Conservation (phyloP, 139 green algal species). For the Ulvella scutata region DNA sequence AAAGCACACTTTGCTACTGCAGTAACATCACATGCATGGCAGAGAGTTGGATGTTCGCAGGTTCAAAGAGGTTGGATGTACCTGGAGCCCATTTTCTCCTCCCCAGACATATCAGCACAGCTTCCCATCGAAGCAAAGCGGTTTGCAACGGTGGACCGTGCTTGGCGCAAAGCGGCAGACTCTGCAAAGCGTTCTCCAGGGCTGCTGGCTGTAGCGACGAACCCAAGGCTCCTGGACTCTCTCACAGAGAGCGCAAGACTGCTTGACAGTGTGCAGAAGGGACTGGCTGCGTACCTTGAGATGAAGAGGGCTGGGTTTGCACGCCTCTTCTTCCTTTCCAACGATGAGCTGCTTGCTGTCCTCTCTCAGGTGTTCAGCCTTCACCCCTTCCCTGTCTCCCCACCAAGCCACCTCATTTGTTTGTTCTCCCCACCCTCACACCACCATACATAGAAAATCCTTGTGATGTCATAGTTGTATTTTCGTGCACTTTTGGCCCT, state of each 20-base stretch:
- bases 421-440: no score
- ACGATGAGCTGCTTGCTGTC: constrained; percentile 62
- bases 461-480: no score
- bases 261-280: constrained; percentile 51
- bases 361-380: constrained; percentile 13
- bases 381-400: background rate
- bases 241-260: constrained; percentile 47
- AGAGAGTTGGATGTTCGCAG: no score
- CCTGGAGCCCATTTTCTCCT: constrained; percentile 72
- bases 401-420: no score
- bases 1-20: no score
- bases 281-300: constrained; percentile 55
- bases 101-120: constrained; percentile 67
- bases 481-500: no score
- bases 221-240: constrained; percentile 27
- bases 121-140: constrained; percentile 66
- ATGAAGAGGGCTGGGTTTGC: constrained; percentile 20
- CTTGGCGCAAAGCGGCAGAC: constrained; percentile 53
- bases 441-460: no score
- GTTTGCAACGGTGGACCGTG: constrained; percentile 56
- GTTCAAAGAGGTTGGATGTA: constrained; percentile 67
- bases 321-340: constrained; percentile 71
- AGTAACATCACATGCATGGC: no score
- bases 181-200: constrained; percentile 26
- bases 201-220: constrained; percentile 21